These are phyloP conservation scores for Dipodascus albidus DNA, from an alignment of 805 yeast species.

Conservation along the genomic window DNA sequence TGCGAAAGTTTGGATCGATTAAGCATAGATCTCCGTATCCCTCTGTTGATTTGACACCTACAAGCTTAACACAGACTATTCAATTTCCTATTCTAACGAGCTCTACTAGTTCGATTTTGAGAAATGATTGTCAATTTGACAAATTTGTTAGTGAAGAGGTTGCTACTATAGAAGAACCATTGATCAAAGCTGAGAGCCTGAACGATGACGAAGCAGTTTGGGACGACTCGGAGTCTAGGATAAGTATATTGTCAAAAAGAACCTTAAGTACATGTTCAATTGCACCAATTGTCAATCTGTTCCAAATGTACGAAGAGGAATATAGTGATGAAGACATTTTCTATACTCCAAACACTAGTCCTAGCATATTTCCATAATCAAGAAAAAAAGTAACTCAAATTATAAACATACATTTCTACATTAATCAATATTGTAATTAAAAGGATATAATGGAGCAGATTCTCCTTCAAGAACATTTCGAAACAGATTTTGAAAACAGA, in stretches of 20 bases:
- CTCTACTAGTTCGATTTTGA: too few species aligned
- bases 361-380: neutral
- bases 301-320: neutral
- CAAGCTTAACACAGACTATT: neutral
- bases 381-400: neutral
- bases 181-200: too few species aligned
- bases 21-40: neutral
- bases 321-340: neutral
- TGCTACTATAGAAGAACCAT: too few species aligned
- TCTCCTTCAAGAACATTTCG: too few species aligned
- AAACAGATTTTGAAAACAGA: too few species aligned
- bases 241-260: neutral
- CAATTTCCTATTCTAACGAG: neutral
- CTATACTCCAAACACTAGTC: neutral
- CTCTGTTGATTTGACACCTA: neutral
- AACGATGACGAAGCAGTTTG: neutral
- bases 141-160: too few species aligned
- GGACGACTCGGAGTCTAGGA: neutral
- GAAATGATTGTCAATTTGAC: too few species aligned
- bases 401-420: neutral
- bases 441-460: too few species aligned
- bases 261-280: neutral
- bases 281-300: neutral
- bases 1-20: neutral
- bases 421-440: neutral